Evolutionary conservation across 345 rosid genomes (phyloP).

Genomic region (Conringia planisiliqua): DNA sequence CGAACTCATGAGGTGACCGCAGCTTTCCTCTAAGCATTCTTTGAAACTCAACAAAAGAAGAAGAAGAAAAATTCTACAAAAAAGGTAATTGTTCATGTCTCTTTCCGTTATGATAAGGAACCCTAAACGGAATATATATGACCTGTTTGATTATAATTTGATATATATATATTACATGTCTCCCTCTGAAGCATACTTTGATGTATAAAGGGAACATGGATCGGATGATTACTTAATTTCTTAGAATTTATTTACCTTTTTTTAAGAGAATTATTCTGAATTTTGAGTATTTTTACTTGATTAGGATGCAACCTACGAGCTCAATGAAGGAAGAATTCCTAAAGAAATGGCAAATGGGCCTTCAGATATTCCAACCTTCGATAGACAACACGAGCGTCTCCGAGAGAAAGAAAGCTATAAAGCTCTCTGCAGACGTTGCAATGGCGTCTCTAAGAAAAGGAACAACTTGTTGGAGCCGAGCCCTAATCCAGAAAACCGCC

Average conservation of each 20-base stretch:
- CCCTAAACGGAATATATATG: neutral
- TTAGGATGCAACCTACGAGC: constrained; percentile 42
- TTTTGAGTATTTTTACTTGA: neutral
- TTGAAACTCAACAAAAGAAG: neutral
- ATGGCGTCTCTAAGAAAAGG: constrained; percentile 73
- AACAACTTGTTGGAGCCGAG: constrained; percentile 80
- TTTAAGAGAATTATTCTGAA: neutral
- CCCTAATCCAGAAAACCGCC: constrained; percentile 56
- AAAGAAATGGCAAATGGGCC: constrained; percentile 74
- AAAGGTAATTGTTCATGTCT: constrained; percentile 30
- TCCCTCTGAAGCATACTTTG: neutral
- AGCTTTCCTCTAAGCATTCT: constrained; percentile 11
- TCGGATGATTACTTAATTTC: neutral
- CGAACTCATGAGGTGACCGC: constrained; percentile 14
- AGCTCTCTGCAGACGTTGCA: constrained; percentile 83
- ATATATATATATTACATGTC: constrained; percentile 12
- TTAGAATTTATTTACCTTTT: neutral
- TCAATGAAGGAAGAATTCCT: constrained; percentile 62
- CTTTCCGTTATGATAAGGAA: constrained; percentile 14
- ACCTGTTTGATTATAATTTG: neutral
- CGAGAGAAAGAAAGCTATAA: constrained; percentile 72
- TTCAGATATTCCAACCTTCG: constrained; percentile 40
- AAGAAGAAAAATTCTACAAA: neutral
- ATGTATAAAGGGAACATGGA: neutral
- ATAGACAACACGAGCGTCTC: constrained; percentile 43